Evolutionary conservation across 257 asterid genomes (phyloP).

Genomic region (Rubia yunnanensis): DNA sequence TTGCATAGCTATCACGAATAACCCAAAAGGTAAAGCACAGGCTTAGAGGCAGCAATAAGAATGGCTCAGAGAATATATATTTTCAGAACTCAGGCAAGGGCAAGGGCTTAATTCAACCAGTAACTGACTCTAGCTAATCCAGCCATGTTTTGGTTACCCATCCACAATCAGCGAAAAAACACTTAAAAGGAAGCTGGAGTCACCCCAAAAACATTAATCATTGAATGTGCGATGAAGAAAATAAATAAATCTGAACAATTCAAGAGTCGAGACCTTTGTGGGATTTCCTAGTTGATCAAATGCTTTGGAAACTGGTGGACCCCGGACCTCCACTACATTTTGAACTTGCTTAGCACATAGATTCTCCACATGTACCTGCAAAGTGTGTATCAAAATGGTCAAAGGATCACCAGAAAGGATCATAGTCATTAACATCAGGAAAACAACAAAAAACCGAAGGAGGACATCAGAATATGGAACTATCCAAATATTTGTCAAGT

Average conservation of each 20-base stretch:
- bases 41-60: background rate
- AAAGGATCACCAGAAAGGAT: background rate
- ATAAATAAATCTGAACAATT: background rate
- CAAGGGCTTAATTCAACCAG: background rate
- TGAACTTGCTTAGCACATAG: conserved; percentile 63
- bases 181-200: background rate
- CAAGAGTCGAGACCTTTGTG: conserved; percentile 52
- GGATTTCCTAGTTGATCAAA: conserved; percentile 86
- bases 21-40: background rate
- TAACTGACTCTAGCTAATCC: conserved; percentile 1
- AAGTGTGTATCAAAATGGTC: conserved; percentile 5
- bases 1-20: background rate
- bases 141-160: background rate
- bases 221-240: background rate
- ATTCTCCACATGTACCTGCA: conserved; percentile 56
- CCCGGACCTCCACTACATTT: conserved; percentile 78
- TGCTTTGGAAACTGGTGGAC: conserved; percentile 89
- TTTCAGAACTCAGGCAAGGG: background rate
- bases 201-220: background rate
- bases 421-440: conserved; percentile 5
- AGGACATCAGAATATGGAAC: background rate
- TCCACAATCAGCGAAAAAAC: conserved; percentile 1
- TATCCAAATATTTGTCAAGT: background rate
- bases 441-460: background rate
- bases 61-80: background rate